Evolutionary conservation across 495 filamentous ascomycete species (phyloP).

Genomic region (Penicillium taxi): DNA sequence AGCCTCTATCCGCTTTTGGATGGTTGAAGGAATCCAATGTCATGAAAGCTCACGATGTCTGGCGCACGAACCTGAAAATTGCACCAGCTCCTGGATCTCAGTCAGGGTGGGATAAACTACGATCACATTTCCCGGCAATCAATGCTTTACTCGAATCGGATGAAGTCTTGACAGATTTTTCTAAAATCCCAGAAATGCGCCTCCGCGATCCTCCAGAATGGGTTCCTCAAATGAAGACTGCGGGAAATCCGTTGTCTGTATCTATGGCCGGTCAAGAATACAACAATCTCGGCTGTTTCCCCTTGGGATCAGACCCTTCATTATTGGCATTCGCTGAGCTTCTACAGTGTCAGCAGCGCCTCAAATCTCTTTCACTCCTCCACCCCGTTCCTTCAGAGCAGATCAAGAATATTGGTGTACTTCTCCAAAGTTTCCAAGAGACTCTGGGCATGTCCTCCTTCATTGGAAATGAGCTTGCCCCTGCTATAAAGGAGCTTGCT

Average conservation of each 20-base stretch:
- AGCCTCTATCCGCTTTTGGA: conserved; percentile 47
- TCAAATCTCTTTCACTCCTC: conserved; percentile 40
- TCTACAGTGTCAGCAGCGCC: conserved; percentile 41
- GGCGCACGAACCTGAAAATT: conserved; percentile 38
- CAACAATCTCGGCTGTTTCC: conserved; percentile 47
- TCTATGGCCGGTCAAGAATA: conserved; percentile 41
- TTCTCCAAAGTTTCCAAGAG: conserved; percentile 28
- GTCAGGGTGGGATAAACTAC: conserved; percentile 23
- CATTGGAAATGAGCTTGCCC: conserved; percentile 14
- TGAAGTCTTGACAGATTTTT: conserved; percentile 8
- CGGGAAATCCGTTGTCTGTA: conserved; percentile 42
- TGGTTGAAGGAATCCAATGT: conserved; percentile 49
- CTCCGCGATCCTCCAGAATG: conserved; percentile 36
- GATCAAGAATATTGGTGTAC: conserved; percentile 25
- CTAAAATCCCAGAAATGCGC: conserved; percentile 5
- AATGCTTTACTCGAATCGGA: conserved; percentile 21
- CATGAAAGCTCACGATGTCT: conserved; percentile 45
- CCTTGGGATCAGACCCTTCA: conserved; percentile 43
- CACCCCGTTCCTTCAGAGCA: conserved; percentile 33
- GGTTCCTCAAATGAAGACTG: conserved; percentile 28
- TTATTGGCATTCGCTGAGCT: conserved; percentile 41
- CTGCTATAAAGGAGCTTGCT: conserved; percentile 29
- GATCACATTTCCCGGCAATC: conserved; percentile 22
- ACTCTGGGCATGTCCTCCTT: conserved; percentile 10
- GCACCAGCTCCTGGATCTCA: conserved; percentile 6